These are phyloP conservation scores for Juglanconis oblonga DNA, from an alignment of 2,329 filamentous ascomycete species.

Conservation along the genomic window DNA sequence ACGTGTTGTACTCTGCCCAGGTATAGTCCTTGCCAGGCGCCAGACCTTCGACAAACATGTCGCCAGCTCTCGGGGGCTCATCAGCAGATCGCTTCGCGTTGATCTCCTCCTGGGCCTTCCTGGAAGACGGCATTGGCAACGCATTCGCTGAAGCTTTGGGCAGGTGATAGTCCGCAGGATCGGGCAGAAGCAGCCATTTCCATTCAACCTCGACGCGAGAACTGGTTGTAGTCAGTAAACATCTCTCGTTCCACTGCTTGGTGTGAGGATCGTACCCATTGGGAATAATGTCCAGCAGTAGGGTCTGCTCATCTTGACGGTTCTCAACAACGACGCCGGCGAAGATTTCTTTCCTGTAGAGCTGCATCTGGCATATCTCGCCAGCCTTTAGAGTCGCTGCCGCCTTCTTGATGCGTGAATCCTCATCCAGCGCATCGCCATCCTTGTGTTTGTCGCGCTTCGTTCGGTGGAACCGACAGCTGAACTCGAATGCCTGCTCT, in stretches of 20 bases:
- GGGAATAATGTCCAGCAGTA: slow-evolving; percentile 81
- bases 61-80: slow-evolving; percentile 62
- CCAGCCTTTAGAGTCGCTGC: slow-evolving; percentile 67
- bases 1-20: slow-evolving; percentile 78
- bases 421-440: slow-evolving; percentile 66
- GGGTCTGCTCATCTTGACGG: slow-evolving; percentile 66
- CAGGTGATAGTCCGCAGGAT: slow-evolving; percentile 66
- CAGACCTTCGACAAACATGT: slow-evolving; percentile 57
- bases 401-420: slow-evolving; percentile 64
- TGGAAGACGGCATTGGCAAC: slow-evolving; percentile 64
- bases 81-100: slow-evolving; percentile 62
- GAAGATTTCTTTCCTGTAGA: slow-evolving; percentile 81
- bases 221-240: slow-evolving; percentile 47
- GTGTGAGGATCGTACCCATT: slow-evolving; percentile 61
- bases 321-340: slow-evolving; percentile 88
- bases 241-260: slow-evolving; percentile 5
- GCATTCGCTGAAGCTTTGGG: slow-evolving; percentile 73
- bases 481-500: slow-evolving; percentile 87
- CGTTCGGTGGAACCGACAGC: slow-evolving; percentile 88
- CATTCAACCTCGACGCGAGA: slow-evolving; percentile 77
- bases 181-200: slow-evolving; percentile 77
- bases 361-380: slow-evolving; percentile 84
- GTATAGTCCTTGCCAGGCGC: slow-evolving; percentile 42
- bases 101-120: slow-evolving; percentile 63
- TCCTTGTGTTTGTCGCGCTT: slow-evolving; percentile 79